Conservation (phyloP, 2,329 filamentous ascomycete species). For the Coniosporium tulheliwenetii region DNA sequence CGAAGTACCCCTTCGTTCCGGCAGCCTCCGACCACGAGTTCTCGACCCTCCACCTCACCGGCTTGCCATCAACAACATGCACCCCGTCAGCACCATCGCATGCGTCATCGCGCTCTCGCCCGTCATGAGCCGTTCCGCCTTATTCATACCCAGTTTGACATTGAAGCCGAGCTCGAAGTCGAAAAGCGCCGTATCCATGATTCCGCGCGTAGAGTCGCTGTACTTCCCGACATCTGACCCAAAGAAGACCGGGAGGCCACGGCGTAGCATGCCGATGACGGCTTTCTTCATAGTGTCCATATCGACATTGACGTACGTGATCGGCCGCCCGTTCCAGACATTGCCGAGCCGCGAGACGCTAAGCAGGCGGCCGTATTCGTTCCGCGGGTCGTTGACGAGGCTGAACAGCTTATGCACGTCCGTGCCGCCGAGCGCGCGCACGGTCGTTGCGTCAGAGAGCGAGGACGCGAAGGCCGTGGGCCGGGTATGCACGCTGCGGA, state of each 20-base stretch:
- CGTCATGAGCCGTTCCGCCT: constrained; percentile 57
- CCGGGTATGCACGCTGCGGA: constrained; percentile 46
- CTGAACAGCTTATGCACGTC: constrained; percentile 59
- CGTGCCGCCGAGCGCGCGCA: constrained; percentile 41
- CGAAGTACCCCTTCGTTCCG: constrained; percentile 71
- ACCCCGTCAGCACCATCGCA: constrained; percentile 83
- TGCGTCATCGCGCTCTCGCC: constrained; percentile 79
- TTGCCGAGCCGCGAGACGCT: constrained; percentile 71
- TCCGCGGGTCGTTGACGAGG: constrained; percentile 72
- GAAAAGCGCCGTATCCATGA: constrained; percentile 66
- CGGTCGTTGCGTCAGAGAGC: constrained; percentile 41
- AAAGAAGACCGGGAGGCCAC: constrained; percentile 73
- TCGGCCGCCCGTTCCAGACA: constrained; percentile 56
- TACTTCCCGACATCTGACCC: constrained; percentile 79
- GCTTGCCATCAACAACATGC: constrained; percentile 53
- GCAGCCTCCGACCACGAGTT: constrained; percentile 63
- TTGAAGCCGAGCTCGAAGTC: constrained; percentile 80
- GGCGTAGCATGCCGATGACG: constrained; percentile 62
- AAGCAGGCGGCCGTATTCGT: constrained; percentile 55
- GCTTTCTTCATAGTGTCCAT: constrained; percentile 57
- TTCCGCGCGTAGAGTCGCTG: constrained; percentile 48
- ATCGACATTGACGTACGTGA: constrained; percentile 73
- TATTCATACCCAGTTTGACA: constrained; percentile 54
- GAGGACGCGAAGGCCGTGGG: constrained; percentile 59
- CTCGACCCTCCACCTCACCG: constrained; percentile 71